A percentile compares a stretch with the other conserved stretches of the same genome.
phyloP scores from a whole-genome alignment of 345 rosid genomes.

The Toxicodendron radicans region DNA sequence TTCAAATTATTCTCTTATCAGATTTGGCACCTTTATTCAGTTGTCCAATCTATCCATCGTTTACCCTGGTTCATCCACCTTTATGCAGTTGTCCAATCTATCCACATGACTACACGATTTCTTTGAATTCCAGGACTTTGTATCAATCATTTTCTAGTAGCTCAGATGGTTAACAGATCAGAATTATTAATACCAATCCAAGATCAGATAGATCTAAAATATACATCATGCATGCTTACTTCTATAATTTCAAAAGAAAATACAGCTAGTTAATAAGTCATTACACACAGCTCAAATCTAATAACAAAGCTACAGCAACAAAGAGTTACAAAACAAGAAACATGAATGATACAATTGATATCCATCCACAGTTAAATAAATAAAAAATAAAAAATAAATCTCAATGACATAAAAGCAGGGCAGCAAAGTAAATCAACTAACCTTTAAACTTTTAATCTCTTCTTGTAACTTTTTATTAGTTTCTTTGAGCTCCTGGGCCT shows the following conservation, averaged over 20 bases:
- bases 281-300: conserved; percentile 1
- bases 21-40: background rate
- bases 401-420: background rate
- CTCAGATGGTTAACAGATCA: background rate
- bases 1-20: background rate
- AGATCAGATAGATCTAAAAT: background rate
- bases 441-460: conserved; percentile 84
- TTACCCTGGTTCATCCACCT: background rate
- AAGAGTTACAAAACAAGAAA: background rate
- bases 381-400: background rate
- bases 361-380: background rate
- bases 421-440: conserved; percentile 21
- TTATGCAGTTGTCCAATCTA: background rate
- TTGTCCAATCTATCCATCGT: background rate
- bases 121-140: background rate
- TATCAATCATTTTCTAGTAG: background rate
- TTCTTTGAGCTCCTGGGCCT: conserved; percentile 75
- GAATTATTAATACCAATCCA: background rate
- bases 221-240: background rate
- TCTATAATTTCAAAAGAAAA: background rate
- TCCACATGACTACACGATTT: background rate
- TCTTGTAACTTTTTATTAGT: conserved; percentile 74
- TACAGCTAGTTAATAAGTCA: background rate
- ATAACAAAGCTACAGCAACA: background rate
- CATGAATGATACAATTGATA: background rate